Base-by-base conservation (phyloP, 2,329 filamentous ascomycete species). In the Fusarium keratoplasticum region DNA sequence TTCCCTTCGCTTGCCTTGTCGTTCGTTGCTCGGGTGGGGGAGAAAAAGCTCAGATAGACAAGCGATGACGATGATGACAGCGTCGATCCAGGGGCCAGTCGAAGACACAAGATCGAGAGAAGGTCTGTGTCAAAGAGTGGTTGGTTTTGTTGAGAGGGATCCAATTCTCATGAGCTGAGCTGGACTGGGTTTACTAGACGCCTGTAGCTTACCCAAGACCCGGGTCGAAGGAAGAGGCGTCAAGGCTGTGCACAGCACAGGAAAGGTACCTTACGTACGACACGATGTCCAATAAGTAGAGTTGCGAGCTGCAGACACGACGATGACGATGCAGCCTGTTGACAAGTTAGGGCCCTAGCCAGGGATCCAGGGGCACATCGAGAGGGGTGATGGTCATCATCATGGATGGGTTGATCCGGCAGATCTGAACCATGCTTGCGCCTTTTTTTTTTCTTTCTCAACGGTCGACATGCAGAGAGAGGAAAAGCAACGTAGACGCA, bases 21-120 rank as follows among this genome's bases (percentile, higher is more conserved):
- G 70, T 72, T 73, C 61, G 61, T 67, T 73, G 9, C 16, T 66
- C 61, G 70, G 70, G 69, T 69, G 67, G 70, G 69, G 70, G 69
- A 61, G 60, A 59, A 33, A 67, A 54, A 35, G 54, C 54, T 57
- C 54, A 57, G 54, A 57, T 57, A 36, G 54, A 57, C 54, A 57
- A 70, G 70, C 70, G 58, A 72, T 72, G 70, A 70, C 70, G 70
- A 70, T 72, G 70, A 72, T 72, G 70, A 73, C 70, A 72, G 69
- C 57, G 70, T 58, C 65, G 50, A 69, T 72, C 69, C 57, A 72
- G 70, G 70, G 70, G 61, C 25, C 25, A 16, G 44, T 63, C 36
- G 9, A 20, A 13, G 36, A 50, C 38, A 47, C 35, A n/a, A 60
- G 64, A 64, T 71, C 18, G 54, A 29, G 54, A 16, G 6, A 33